These are phyloP conservation scores for Corymbia maculata DNA, from an alignment of 345 rosid species.

Conservation along the genomic window DNA sequence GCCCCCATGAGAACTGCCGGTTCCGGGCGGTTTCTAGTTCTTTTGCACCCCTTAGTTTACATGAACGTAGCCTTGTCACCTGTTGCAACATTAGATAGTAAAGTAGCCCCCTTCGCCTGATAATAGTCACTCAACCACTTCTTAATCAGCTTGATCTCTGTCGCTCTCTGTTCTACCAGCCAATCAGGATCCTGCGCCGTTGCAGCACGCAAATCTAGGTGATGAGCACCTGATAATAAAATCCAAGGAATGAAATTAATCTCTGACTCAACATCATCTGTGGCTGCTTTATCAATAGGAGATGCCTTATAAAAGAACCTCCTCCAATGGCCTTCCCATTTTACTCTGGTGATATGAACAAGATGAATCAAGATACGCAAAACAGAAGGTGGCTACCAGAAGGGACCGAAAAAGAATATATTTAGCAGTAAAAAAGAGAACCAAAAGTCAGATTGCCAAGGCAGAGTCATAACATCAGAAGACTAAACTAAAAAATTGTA, in stretches of 20 bases:
- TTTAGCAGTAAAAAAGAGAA: not conserved
- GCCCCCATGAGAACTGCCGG: too few relatives aligned
- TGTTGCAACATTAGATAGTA: not conserved
- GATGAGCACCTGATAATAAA: conserved; percentile 64
- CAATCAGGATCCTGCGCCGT: conserved; percentile 64
- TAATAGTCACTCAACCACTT: conserved; percentile 56
- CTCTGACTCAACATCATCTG: not conserved
- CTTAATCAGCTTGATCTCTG: conserved; percentile 59
- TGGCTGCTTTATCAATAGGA: not conserved
- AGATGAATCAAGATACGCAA: not conserved
- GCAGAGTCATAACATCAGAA: not conserved
- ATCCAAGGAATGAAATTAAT: not conserved
- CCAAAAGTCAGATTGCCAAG: not conserved
- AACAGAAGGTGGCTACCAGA: not conserved
- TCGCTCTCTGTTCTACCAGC: conserved; percentile 66
- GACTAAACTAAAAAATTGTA: not conserved
- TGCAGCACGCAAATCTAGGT: conserved; percentile 73
- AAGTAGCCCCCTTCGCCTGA: conserved; percentile 6
- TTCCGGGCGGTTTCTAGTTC: too few relatives aligned
- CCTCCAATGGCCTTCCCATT: not conserved
- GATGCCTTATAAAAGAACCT: not conserved
- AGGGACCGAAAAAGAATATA: not conserved
- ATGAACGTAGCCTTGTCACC: not conserved
- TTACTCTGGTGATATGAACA: not conserved
- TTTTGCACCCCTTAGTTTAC: not conserved